Evolutionary conservation across 805 yeast species (phyloP).

Genomic region (Saccharomycopsis sp.): DNA sequence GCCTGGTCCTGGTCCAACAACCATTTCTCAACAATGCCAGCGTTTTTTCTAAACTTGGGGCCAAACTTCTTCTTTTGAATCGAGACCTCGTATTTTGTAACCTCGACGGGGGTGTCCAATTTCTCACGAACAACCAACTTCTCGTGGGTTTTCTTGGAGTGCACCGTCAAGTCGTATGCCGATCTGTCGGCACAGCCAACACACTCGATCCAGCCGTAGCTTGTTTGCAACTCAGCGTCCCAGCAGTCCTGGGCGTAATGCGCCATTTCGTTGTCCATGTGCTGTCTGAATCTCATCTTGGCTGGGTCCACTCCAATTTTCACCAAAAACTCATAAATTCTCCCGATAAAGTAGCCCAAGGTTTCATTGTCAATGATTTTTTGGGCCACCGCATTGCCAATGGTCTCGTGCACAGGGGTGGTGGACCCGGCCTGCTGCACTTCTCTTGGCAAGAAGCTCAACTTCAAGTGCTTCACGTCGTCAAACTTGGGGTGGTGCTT

Average conservation of each 20-base stretch:
- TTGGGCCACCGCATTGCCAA: constrained; percentile 84
- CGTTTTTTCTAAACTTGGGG: constrained; percentile 95
- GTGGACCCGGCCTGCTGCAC: constrained; percentile 84
- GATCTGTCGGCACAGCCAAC: constrained; percentile 99
- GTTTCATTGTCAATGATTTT: constrained; percentile 96
- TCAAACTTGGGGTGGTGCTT: constrained; percentile 75
- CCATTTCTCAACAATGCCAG: constrained; percentile 83
- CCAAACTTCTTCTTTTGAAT: constrained; percentile 94
- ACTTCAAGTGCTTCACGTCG: constrained; percentile 62
- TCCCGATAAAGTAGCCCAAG: constrained; percentile 90
- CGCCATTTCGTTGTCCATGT: constrained; percentile 98
- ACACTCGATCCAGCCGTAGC: constrained; percentile 99
- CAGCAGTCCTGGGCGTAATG: constrained; percentile 99
- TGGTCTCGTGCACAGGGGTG: constrained; percentile 48
- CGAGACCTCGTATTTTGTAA: constrained; percentile 76
- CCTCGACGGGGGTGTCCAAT: constrained; percentile 72
- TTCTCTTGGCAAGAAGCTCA: constrained; percentile 75
- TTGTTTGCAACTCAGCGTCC: constrained; percentile 95
- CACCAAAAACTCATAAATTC: constrained; percentile 76
- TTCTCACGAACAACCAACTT: constrained; percentile 90
- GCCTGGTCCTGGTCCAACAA: constrained; percentile 68
- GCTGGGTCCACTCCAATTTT: constrained; percentile 85
- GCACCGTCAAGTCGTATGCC: constrained; percentile 94
- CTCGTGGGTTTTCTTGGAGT: constrained; percentile 89
- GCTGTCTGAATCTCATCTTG: constrained; percentile 94